A percentile compares a stretch with the other conserved stretches of the same genome.
Evolutionary conservation across 331 rosid species (phyloP).

Genomic region (Pyracantha coccinea): DNA sequence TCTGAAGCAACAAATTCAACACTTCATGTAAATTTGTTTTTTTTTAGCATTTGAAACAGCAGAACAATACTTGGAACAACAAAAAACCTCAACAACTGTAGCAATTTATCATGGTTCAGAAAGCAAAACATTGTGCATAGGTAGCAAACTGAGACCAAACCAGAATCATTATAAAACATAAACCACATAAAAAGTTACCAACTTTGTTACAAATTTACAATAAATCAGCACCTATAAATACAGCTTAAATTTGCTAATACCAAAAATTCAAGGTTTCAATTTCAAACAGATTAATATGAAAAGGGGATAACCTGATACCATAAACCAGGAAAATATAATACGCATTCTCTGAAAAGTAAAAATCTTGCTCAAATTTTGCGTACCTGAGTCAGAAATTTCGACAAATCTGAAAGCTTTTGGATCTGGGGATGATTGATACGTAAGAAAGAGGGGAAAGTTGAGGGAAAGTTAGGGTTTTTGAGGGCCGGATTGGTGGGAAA

Average conservation of each 20-base stretch:
- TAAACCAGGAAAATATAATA: not conserved
- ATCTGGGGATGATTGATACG: not conserved
- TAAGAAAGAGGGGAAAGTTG: not conserved
- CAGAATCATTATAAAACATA: not conserved
- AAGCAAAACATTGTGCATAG: not conserved
- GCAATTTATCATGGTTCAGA: not conserved
- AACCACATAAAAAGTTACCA: not conserved
- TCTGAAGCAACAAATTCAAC: not conserved
- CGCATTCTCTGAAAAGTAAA: not conserved
- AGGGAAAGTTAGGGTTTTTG: not conserved
- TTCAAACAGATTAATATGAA: not conserved
- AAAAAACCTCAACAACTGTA: not conserved
- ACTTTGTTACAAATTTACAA: not conserved
- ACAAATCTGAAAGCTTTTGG: not conserved
- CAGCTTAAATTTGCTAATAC: not conserved
- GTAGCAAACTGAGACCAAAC: not conserved
- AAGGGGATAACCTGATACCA: not conserved
- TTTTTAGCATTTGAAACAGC: not conserved
- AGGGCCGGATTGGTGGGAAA: constrained; percentile 9
- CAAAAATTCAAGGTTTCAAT: not conserved
- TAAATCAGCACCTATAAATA: not conserved
- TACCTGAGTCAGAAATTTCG: constrained; percentile 8
- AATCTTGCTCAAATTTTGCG: not conserved
- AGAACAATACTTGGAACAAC: not conserved
- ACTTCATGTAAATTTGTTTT: not conserved